Evolutionary conservation across 106 monocot species (phyloP).

Genomic region (Vanilla planifolia): DNA sequence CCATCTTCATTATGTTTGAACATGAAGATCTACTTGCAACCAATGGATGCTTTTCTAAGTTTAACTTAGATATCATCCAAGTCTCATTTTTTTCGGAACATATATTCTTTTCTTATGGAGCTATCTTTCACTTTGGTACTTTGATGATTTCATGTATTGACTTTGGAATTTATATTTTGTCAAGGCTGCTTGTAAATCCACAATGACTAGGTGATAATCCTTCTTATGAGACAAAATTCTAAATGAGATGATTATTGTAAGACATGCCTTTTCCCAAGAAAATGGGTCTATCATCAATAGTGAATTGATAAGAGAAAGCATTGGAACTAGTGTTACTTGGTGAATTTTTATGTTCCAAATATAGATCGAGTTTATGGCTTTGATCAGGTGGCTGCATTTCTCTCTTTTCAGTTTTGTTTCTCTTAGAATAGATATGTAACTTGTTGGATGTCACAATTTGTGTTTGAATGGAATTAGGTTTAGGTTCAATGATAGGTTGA

Average conservation of each 20-base stretch:
- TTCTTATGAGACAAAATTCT: background rate
- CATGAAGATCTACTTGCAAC: slow-evolving; percentile 1
- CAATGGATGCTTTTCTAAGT: background rate
- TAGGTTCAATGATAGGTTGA: background rate
- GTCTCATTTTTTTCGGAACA: background rate
- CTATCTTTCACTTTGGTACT: background rate
- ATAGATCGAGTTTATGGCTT: background rate
- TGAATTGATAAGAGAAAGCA: background rate
- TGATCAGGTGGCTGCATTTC: background rate
- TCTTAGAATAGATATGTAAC: background rate
- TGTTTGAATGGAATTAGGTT: background rate
- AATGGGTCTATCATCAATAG: background rate
- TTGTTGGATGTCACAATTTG: background rate
- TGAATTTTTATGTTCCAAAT: background rate
- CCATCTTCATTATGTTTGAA: background rate
- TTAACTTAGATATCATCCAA: background rate
- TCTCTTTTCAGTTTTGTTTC: background rate
- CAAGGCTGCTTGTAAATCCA: background rate
- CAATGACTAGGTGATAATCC: background rate
- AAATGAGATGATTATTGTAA: background rate
- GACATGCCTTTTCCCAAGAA: background rate
- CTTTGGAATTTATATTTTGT: background rate
- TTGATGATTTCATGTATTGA: background rate
- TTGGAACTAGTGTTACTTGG: background rate
- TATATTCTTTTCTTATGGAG: background rate